phyloP scores from a whole-genome alignment of 2,329 filamentous ascomycete genomes.

The Nemania sp. region DNA sequence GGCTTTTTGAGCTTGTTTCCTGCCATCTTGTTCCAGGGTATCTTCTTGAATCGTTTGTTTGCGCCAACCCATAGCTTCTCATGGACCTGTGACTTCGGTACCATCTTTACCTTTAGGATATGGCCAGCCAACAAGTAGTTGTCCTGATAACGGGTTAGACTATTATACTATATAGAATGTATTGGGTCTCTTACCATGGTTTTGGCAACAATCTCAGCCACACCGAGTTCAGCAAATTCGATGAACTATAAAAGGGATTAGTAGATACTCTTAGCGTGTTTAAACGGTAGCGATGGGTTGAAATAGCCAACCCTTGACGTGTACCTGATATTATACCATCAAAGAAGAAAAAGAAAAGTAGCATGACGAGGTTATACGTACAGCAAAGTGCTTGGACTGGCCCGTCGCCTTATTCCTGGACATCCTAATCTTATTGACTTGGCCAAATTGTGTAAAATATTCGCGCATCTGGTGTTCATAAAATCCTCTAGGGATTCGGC shows the following conservation, averaged over 20 bases:
- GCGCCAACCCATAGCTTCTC: slow-evolving; percentile 88
- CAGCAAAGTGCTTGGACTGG: slow-evolving; percentile 88
- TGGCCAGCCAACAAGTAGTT: slow-evolving; percentile 92
- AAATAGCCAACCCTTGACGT: neutral
- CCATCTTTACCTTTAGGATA: slow-evolving; percentile 86
- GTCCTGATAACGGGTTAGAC: slow-evolving; percentile 36
- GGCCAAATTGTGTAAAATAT: slow-evolving; percentile 94
- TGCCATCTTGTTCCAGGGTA: slow-evolving; percentile 89
- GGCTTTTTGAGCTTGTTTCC: slow-evolving; percentile 80
- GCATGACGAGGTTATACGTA: slow-evolving; percentile 23
- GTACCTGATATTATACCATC: neutral
- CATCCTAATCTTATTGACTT: slow-evolving; percentile 75
- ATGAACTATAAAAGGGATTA: slow-evolving; percentile 68
- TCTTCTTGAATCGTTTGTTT: slow-evolving; percentile 87
- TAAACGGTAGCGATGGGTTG: neutral
- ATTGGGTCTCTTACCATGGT: slow-evolving; percentile 74
- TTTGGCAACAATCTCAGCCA: slow-evolving; percentile 89
- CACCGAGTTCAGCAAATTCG: slow-evolving; percentile 82
- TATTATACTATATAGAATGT: neutral
- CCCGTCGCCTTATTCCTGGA: slow-evolving; percentile 94
- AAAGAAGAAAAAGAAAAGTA: neutral
- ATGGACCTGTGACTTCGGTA: slow-evolving; percentile 82
- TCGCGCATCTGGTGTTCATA: slow-evolving; percentile 95
- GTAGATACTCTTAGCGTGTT: neutral
- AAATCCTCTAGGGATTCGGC: slow-evolving; percentile 89